Base-by-base conservation (phyloP, 1,284 basidiomycete species). In the Ganoderma boninense region DNA sequence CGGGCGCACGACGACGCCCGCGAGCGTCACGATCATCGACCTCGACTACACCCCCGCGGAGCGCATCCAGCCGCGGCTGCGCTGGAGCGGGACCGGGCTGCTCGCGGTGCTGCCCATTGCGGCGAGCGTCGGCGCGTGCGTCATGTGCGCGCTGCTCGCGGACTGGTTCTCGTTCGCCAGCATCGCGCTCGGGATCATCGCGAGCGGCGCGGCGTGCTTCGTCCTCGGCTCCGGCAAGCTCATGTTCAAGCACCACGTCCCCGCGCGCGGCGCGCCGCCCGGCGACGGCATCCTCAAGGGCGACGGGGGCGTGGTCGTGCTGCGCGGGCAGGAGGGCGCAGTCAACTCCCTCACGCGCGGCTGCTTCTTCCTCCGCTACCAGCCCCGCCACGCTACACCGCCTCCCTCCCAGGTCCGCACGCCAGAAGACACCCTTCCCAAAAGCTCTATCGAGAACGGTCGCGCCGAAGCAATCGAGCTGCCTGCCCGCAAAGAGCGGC, bases 261-360 rank as follows among this genome's bases (percentile, higher is more conserved):
- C 44, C 38, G 60, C 64, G 35, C 18, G 10, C 18, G 69, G 38
- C 52, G 42, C 63, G 7, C 64, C 64, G 16, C 18, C 43, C 14
- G 66, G 63, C 7, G 59, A 59, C n/a, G 69, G 69, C 26, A 63
- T 71, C 35, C 67, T 68, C 35, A 61, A 65, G n/a, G 61, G 16
- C 52, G 62, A 40, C n/a, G 61, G 49, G 20, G 66, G 64, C 23
- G 10, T 71, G 6, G 61, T 68, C 32, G 16, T 71, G 10, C 61
- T 71, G 6, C 59, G 52, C 16, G 70, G 67, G 11, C 44, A 60
- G n/a, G 61, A 71, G 61, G 54, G 54, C 10, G 70, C 70, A 18
- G 40, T 71, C 40, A 68, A 57, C 32, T 64, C 46, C n/a, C 11
- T 71, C 42, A 71, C 70, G 40, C 57, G 67, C 16, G 66, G 70